A percentile compares a stretch with the other conserved stretches of the same genome.
Conservation (phyloP, 2,329 filamentous ascomycete genomes). For the Pseudogymnoascus sp. region DNA sequence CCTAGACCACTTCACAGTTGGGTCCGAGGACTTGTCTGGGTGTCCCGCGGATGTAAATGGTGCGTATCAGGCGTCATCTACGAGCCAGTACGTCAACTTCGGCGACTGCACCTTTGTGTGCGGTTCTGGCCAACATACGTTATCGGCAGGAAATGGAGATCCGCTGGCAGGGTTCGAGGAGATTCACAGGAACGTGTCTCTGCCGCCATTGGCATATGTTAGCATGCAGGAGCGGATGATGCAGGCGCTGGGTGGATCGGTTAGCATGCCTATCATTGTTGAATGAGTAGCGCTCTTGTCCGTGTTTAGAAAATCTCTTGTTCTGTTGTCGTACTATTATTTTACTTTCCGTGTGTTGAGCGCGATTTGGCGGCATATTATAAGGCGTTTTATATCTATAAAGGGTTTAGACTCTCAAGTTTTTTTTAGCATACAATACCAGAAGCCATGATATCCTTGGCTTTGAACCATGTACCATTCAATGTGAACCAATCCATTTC, state of each 20-base stretch:
- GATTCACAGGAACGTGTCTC: neutral
- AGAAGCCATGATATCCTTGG: neutral
- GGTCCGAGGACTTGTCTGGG: constrained; percentile 10
- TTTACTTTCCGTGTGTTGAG: neutral
- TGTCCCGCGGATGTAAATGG: neutral
- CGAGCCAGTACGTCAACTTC: neutral
- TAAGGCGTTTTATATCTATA: constrained; percentile 6
- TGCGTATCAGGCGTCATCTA: neutral
- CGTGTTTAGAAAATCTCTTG: neutral
- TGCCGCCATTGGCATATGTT: constrained; percentile 3
- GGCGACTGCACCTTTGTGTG: constrained; percentile 1
- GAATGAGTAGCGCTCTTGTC: neutral
- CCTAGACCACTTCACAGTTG: constrained; percentile 42
- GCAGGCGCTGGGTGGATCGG: constrained; percentile 4
- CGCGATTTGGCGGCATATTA: constrained; percentile 7
- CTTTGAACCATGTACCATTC: neutral
- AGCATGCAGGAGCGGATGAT: constrained; percentile 6
- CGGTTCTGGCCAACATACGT: constrained; percentile 3
- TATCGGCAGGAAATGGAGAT: neutral
- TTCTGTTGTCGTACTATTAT: neutral
- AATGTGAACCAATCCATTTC: constrained; percentile 7
- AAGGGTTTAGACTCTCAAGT: neutral
- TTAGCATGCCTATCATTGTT: constrained; percentile 4
- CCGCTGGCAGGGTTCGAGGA: neutral
- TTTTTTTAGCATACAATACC: neutral